Evolutionary conservation across 306 rosid species (phyloP).

Genomic region (Corylus americana): DNA sequence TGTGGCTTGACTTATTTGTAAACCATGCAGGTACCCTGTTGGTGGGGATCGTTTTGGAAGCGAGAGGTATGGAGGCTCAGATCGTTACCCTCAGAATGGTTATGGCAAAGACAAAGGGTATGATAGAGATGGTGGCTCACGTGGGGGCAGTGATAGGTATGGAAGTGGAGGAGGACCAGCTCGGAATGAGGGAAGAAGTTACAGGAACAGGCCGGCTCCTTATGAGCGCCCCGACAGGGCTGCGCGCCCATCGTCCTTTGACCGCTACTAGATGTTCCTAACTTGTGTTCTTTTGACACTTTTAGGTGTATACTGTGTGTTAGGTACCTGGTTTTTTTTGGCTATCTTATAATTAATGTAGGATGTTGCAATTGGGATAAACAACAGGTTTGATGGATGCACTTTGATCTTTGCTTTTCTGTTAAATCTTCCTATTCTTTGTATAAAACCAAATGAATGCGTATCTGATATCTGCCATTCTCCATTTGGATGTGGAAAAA

Average conservation of each 20-base stretch:
- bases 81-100: constrained; percentile 76
- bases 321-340: constrained; percentile 25
- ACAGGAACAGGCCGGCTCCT: constrained; percentile 75
- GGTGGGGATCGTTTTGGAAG: constrained; percentile 68
- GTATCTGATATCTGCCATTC: too few species aligned
- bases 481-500: background rate
- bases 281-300: constrained; percentile 1
- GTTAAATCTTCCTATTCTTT: constrained; percentile 9
- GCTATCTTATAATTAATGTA: background rate
- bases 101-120: constrained; percentile 80
- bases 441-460: constrained; percentile 2
- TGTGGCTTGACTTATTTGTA: constrained; percentile 5
- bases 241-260: constrained; percentile 68
- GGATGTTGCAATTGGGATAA: constrained; percentile 27
- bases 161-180: constrained; percentile 64
- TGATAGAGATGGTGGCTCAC: constrained; percentile 62
- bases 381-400: constrained; percentile 30
- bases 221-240: constrained; percentile 76
- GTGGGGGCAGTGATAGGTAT: constrained; percentile 64
- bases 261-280: constrained; percentile 55
- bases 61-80: constrained; percentile 73
- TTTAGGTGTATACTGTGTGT: constrained; percentile 15
- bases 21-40: constrained; percentile 56
- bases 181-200: constrained; percentile 71
- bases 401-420: constrained; percentile 18